Percentiles rank a stretch among this genome's conserved stretches.
Conservation (phyloP, 345 rosid species). For the Syzygium jambos region DNA sequence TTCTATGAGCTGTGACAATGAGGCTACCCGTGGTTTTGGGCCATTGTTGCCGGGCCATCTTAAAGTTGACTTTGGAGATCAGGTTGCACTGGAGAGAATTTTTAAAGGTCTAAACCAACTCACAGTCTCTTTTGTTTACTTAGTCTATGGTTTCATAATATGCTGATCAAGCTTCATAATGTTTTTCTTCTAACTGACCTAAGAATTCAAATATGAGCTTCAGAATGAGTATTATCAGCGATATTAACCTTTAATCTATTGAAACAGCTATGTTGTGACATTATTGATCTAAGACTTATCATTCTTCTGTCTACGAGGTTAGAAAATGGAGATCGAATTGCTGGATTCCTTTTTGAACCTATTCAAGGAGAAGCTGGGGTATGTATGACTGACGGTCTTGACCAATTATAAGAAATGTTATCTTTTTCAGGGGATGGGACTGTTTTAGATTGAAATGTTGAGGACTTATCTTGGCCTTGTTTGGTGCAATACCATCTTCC, state of each 20-base stretch:
- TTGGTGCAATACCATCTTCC: neutral
- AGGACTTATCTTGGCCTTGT: neutral
- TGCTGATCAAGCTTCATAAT: neutral
- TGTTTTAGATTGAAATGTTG: neutral
- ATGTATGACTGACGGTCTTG: conserved; percentile 10
- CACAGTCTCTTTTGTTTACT: neutral
- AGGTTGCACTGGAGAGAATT: conserved; percentile 52
- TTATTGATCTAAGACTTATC: neutral
- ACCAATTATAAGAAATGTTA: neutral
- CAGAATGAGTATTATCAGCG: neutral
- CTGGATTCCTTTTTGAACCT: conserved; percentile 95
- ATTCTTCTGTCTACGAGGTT: neutral
- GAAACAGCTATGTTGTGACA: neutral
- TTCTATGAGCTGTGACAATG: conserved; percentile 99
- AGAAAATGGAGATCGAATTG: conserved; percentile 71
- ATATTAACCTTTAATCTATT: neutral
- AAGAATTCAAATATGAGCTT: neutral
- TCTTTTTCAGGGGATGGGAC: neutral
- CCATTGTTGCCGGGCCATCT: conserved; percentile 85
- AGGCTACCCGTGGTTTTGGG: conserved; percentile 90
- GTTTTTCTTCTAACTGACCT: neutral
- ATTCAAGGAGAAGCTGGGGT: conserved; percentile 99
- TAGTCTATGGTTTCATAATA: neutral
- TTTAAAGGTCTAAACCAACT: conserved; percentile 46
- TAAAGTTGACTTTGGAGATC: conserved; percentile 95